phyloP scores from a whole-genome alignment of 352 stramenopile species.

The Phytophthora sojae region DNA sequence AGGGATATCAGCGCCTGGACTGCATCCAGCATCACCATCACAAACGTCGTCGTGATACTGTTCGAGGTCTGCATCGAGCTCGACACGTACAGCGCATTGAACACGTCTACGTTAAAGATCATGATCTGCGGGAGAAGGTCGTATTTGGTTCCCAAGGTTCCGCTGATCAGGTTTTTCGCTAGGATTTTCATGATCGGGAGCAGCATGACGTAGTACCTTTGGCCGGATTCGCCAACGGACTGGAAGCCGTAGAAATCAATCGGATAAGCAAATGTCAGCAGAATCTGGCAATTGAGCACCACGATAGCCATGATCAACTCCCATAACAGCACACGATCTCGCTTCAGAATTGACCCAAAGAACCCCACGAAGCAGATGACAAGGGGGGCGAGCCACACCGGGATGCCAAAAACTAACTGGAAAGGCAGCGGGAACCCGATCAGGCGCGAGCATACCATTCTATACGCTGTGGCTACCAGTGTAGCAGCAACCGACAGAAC shows the following conservation, averaged over 20 bases:
- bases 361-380: slow-evolving; percentile 1
- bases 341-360: not conserved
- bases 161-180: not conserved
- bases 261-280: not conserved
- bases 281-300: slow-evolving; percentile 1
- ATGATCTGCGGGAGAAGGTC: not conserved
- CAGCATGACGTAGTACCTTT: not conserved
- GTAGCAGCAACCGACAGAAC: not conserved
- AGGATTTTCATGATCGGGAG: not conserved
- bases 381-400: not conserved
- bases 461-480: not conserved
- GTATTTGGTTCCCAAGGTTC: not conserved
- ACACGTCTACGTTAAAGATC: not conserved
- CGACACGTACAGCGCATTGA: not conserved
- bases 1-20: not conserved
- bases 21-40: not conserved
- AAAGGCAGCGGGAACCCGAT: not conserved
- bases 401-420: slow-evolving; percentile 3
- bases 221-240: not conserved
- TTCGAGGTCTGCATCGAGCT: not conserved
- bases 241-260: not conserved
- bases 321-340: not conserved
- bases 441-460: not conserved
- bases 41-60: not conserved
- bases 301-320: slow-evolving; percentile 1